Conservation (phyloP, 2,329 filamentous ascomycete genomes). For the Aspergillus ustus region DNA sequence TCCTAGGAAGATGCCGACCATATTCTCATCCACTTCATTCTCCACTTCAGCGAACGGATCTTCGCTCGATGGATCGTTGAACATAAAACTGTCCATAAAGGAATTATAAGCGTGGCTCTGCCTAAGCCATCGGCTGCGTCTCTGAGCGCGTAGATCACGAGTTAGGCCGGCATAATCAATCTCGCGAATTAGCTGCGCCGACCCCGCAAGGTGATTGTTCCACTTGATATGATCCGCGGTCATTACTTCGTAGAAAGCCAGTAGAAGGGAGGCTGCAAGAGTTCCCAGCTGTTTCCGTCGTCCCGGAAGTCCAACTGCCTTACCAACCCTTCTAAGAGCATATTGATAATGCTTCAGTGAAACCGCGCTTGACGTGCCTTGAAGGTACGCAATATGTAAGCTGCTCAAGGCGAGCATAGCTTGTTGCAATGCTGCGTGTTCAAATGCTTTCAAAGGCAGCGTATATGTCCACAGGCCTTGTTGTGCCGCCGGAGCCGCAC, state of each 20-base stretch:
- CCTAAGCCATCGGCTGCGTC: constrained; percentile 50
- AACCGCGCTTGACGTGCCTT: constrained; percentile 73
- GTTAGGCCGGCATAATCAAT: constrained; percentile 78
- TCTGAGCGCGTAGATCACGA: constrained; percentile 69
- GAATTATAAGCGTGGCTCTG: constrained; percentile 31
- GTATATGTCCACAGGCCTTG: constrained; percentile 70
- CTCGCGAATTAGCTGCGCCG: constrained; percentile 79
- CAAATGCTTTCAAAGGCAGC: constrained; percentile 80
- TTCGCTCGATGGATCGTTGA: constrained; percentile 46
- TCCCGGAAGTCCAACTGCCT: constrained; percentile 70
- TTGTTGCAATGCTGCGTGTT: constrained; percentile 84
- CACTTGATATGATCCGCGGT: constrained; percentile 93
- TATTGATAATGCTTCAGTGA: constrained; percentile 92
- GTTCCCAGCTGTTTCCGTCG: constrained; percentile 78
- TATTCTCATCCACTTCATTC: constrained; percentile 58
- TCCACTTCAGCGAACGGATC: constrained; percentile 49
- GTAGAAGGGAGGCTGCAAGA: constrained; percentile 81
- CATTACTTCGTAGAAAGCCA: constrained; percentile 94
- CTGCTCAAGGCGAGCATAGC: constrained; percentile 87
- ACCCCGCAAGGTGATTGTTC: constrained; percentile 89
- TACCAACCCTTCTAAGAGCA: constrained; percentile 76
- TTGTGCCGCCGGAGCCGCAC: constrained; percentile 65
- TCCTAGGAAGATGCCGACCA: constrained; percentile 64
- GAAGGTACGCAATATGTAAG: constrained; percentile 83
- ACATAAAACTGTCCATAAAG: constrained; percentile 23